Base-by-base conservation (phyloP, 2,329 filamentous ascomycete genomes). In the Rachicladosporium sp. region DNA sequence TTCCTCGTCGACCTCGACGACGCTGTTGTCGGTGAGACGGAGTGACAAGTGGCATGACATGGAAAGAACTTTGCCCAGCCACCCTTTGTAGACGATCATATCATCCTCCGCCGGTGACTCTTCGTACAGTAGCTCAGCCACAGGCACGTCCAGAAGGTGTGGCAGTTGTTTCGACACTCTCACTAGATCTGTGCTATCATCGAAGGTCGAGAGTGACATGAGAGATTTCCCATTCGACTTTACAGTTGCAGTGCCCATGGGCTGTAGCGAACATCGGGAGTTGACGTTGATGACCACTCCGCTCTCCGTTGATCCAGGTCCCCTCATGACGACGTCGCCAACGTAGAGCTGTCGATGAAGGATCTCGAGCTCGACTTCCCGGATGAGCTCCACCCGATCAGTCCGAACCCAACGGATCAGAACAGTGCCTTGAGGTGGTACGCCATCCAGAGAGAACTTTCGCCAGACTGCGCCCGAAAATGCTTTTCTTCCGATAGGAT, bases 311-410 rank as follows among this genome's bases (percentile, higher is more conserved):
- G 69, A 65, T 13, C 62, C 62, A 1, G 61, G 55, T 31, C 62
- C 58, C 29, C 62, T 58, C 52, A 74, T 76, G 37, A 77, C 73
- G 9, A 68, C 58, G 47, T 76, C 69, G 19, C 74, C 74, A 10
- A 75, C 65, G 36, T 67, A 62, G 10, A 76, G 55, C 1, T 62
- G 58, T n/a, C 74, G 66, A 53, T 75, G 71, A 27, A 76, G 54
- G 13, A 77, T 57, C 10, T 61, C 57, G 33, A 77, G 57, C 15
- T 66, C 61, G 8, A 63, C 48, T 36, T 62, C 58, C 1, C 57
- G 56, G 21, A 68, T 53, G 11, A 69, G 52, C 41, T 65, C 59
- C 2, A 62, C 58, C 38, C 50, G 55, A 35, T 58, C 56, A 46
- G 67, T 65, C 27, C 57, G 57, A 46, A 65, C 49, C 69, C 69